A percentile compares a stretch with the other conserved stretches of the same genome.
phyloP scores from a whole-genome alignment of 306 rosid species.

The Lathyrus oleraceus region DNA sequence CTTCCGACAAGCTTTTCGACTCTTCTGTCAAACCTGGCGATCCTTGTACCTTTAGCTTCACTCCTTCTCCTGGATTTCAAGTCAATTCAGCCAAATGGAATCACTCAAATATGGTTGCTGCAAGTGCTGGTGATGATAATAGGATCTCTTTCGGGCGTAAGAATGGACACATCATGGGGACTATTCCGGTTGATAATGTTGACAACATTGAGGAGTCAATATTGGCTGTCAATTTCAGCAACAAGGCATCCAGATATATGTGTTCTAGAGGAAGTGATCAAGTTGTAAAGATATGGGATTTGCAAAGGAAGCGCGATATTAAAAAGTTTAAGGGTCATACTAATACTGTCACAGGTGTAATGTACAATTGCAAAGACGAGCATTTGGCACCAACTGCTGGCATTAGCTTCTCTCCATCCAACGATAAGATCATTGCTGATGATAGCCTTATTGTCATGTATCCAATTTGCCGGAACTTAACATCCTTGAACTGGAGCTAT shows the following conservation, averaged over 20 bases:
- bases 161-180: constrained; percentile 94
- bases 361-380: constrained; percentile 94
- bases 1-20: no score
- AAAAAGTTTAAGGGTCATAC: constrained; percentile 93
- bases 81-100: no score
- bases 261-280: constrained; percentile 96
- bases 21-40: no score
- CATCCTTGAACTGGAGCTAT: no score
- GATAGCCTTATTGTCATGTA: no score
- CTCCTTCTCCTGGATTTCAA: no score
- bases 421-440: no score
- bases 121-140: constrained; percentile 96
- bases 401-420: constrained; percentile 93
- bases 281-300: constrained; percentile 97
- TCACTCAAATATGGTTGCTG: constrained; percentile 97
- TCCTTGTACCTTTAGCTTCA: no score
- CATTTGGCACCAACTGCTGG: constrained; percentile 98
- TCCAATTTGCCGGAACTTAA: no score
- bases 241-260: constrained; percentile 91
- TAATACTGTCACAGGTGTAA: constrained; percentile 81
- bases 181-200: constrained; percentile 85
- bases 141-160: constrained; percentile 86
- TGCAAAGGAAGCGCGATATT: constrained; percentile 89
- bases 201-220: constrained; percentile 88
- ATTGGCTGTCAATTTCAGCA: constrained; percentile 81